phyloP scores from a whole-genome alignment of 2,329 filamentous ascomycete species.

The Chaetomiaceae sp. region DNA sequence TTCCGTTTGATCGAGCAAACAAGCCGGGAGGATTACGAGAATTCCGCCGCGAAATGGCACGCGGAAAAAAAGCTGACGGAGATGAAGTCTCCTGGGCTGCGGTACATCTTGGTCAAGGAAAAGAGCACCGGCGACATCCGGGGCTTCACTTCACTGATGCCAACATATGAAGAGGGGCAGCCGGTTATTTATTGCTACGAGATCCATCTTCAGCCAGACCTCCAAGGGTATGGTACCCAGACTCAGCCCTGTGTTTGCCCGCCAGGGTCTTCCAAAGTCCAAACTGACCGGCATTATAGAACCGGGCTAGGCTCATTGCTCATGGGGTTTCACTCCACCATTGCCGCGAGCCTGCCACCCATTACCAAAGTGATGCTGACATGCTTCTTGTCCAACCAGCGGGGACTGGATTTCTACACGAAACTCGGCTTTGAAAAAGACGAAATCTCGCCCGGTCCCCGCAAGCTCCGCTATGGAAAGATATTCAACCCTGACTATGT shows the following conservation, averaged over 20 bases:
- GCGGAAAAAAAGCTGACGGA: slow-evolving; percentile 57
- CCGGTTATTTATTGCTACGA: slow-evolving; percentile 76
- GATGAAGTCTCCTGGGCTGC: slow-evolving; percentile 63
- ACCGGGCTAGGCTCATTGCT: slow-evolving; percentile 59
- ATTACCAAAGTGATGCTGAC: slow-evolving; percentile 70
- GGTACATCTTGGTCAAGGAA: slow-evolving; percentile 60
- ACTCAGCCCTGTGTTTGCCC: slow-evolving; percentile 1
- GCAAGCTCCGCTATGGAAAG: slow-evolving; percentile 51
- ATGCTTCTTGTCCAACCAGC: slow-evolving; percentile 60
- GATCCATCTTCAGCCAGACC: slow-evolving; percentile 58
- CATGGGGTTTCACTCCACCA: slow-evolving; percentile 50
- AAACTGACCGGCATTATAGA: slow-evolving; percentile 34
- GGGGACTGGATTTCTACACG: slow-evolving; percentile 57
- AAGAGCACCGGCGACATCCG: slow-evolving; percentile 32
- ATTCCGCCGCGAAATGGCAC: slow-evolving; percentile 61
- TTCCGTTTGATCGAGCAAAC: slow-evolving; percentile 58
- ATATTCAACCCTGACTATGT: slow-evolving; percentile 53
- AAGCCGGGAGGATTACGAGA: slow-evolving; percentile 59
- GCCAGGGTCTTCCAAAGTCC: too few relatives aligned
- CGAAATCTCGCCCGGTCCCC: slow-evolving; percentile 50
- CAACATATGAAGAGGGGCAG: slow-evolving; percentile 62
- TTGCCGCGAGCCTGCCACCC: slow-evolving; percentile 50
- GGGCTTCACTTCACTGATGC: slow-evolving; percentile 65
- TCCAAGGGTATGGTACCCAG: slow-evolving; percentile 47
- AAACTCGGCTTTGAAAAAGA: slow-evolving; percentile 55